These are phyloP conservation scores for Pyrus bretschneideri DNA, from an alignment of 306 rosid species.

Conservation along the genomic window DNA sequence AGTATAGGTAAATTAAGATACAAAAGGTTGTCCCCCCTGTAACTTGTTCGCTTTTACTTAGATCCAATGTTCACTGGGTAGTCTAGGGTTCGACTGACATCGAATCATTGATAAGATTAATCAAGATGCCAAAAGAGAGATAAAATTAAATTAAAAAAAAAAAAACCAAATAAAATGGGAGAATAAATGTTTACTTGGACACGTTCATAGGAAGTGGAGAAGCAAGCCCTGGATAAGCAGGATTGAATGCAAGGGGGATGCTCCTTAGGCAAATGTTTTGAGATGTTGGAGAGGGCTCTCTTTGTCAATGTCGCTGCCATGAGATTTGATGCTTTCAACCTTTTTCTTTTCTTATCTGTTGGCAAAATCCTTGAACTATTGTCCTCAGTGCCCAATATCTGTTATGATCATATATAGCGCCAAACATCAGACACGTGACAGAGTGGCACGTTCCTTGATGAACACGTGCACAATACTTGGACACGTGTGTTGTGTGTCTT, in stretches of 20 bases:
- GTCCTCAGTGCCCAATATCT: not conserved
- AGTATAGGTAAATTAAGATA: too few species aligned
- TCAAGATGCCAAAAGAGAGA: not conserved
- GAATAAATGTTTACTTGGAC: conserved; percentile 9
- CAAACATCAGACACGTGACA: not conserved
- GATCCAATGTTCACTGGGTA: too few species aligned
- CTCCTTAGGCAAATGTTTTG: conserved; percentile 13
- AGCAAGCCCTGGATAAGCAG: not conserved
- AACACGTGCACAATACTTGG: not conserved
- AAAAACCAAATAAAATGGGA: not conserved
- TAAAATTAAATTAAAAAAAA: not conserved
- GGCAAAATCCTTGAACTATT: too few species aligned
- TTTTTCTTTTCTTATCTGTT: not conserved
- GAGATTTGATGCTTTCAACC: not conserved
- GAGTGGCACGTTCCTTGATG: not conserved
- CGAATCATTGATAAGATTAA: too few species aligned
- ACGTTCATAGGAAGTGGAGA: conserved; percentile 22
- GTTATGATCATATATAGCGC: not conserved
- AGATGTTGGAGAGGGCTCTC: conserved; percentile 12
- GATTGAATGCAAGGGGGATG: not conserved
- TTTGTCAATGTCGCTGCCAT: conserved; percentile 16
- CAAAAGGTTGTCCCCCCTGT: too few species aligned
- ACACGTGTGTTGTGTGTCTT: not conserved
- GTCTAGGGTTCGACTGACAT: too few species aligned
- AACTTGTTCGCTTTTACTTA: too few species aligned